A percentile compares a stretch with the other conserved stretches of the same genome.
These are phyloP conservation scores for Sugiyamaella mastotermitis DNA, from an alignment of 805 yeast species.

Conservation along the genomic window DNA sequence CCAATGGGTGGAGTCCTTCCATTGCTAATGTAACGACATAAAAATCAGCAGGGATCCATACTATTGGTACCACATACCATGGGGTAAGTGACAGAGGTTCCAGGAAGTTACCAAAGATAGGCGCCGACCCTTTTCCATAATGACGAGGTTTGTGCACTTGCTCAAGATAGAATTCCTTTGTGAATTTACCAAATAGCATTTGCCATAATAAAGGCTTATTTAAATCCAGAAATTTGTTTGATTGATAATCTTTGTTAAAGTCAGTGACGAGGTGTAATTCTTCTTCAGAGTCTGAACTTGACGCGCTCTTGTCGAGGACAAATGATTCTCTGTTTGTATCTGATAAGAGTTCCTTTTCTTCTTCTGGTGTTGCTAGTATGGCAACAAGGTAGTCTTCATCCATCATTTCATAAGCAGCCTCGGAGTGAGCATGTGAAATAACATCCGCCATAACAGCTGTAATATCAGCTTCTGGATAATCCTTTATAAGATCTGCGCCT, in stretches of 20 bases:
- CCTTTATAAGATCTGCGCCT: slow-evolving; percentile 49
- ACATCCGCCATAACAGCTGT: slow-evolving; percentile 75
- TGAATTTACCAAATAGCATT: slow-evolving; percentile 66
- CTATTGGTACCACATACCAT: slow-evolving; percentile 84
- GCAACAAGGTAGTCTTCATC: slow-evolving; percentile 78
- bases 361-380: slow-evolving; percentile 73
- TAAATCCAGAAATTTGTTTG: slow-evolving; percentile 83
- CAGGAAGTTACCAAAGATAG: slow-evolving; percentile 85
- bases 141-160: slow-evolving; percentile 98
- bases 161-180: slow-evolving; percentile 86
- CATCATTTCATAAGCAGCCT: slow-evolving; percentile 78
- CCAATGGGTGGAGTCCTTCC: slow-evolving; percentile 39
- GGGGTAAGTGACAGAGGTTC: slow-evolving; percentile 90
- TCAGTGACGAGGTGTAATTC: slow-evolving; percentile 76
- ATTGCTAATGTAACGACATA: slow-evolving; percentile 57
- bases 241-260: slow-evolving; percentile 57
- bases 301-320: slow-evolving; percentile 32
- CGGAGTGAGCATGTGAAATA: slow-evolving; percentile 71
- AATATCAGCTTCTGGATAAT: slow-evolving; percentile 33
- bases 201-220: slow-evolving; percentile 76
- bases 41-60: slow-evolving; percentile 82
- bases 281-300: slow-evolving; percentile 59
- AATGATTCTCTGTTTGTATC: slow-evolving; percentile 39
- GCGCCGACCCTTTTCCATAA: slow-evolving; percentile 96
- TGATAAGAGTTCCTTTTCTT: slow-evolving; percentile 62